Base-by-base conservation (phyloP, 495 filamentous ascomycete species). In the Penicillium waksmanii region DNA sequence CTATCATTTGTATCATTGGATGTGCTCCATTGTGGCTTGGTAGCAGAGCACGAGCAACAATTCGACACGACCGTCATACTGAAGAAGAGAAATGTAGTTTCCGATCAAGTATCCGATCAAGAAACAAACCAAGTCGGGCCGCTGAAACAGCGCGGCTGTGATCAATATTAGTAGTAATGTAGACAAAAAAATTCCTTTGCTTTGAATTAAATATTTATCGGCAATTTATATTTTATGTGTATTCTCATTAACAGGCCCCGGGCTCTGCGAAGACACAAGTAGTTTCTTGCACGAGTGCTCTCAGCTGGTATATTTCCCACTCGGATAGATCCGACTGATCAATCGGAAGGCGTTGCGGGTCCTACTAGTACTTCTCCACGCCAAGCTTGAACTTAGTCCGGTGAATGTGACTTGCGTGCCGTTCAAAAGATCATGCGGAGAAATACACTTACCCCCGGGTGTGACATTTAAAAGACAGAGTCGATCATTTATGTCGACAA, bases 301-400 rank as follows among this genome's bases (percentile, higher is more conserved):
- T 31, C 27, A 31, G 27, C 27, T 31, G 42, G 42, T 19, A 17
- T 46, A 10, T 19, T 46, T 46, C 17, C 42, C 42, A 46, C 43
- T 61, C 58, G 44, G 56, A 55, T 60, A 23, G 40, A 58, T 57
- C 65, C 62, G 62, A 51, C 46, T 35, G 38, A 17, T 46, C 53
- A 60, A 65, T 61, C 49, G 65, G 61, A 60, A 52, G 33, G 19
- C 53, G 43, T 25, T 54, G 49, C 60, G 60, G 55, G 27, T 53
- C 38, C 31, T 35, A 38, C 36, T 38, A 38, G 15, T 38, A 38
- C 36, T 4, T 23, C 23, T 23, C 23, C 23, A 23, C 23, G 23
- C 3, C 23, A 23, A 23, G 23, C 3, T 23, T 23, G 23, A 23
- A 3, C 23, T 31, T 31, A 31, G 27, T 3, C 8, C 5, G 27